Conservation (phyloP, 2,329 filamentous ascomycete species). For the Fusarium musae region DNA sequence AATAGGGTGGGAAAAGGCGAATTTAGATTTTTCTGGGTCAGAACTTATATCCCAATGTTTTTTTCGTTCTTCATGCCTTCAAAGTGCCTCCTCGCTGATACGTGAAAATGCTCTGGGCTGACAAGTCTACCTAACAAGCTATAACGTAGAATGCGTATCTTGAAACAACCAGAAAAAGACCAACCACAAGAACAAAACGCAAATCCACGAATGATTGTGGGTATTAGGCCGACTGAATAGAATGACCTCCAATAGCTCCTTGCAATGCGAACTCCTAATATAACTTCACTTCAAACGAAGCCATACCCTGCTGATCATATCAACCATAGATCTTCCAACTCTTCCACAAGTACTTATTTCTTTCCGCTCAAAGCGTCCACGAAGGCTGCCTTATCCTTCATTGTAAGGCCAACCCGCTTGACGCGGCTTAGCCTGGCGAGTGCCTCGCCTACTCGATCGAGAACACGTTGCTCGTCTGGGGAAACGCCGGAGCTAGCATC, state of each 20-base stretch:
- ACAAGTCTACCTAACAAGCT: constrained; percentile 21
- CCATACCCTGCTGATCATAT: not conserved
- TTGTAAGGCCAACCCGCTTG: constrained; percentile 86
- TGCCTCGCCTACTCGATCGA: constrained; percentile 85
- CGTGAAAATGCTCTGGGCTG: constrained; percentile 2
- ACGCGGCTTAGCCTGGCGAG: constrained; percentile 88
- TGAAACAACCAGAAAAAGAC: not conserved
- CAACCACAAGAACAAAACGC: not conserved
- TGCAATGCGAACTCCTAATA: constrained; percentile 38
- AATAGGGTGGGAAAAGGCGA: constrained; percentile 45
- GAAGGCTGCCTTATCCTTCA: constrained; percentile 86
- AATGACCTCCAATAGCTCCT: constrained; percentile 36
- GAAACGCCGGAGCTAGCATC: constrained; percentile 51
- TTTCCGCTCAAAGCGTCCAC: constrained; percentile 71
- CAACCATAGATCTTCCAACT: not conserved
- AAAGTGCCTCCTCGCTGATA: not conserved
- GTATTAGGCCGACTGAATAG: constrained; percentile 20
- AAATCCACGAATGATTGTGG: constrained; percentile 22
- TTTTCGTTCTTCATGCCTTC: constrained; percentile 4
- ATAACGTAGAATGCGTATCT: not conserved
- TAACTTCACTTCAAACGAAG: constrained; percentile 2
- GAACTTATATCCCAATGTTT: constrained; percentile 30
- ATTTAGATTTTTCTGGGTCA: constrained; percentile 38
- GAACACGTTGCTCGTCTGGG: constrained; percentile 71
- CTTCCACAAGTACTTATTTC: constrained; percentile 28